phyloP scores from a whole-genome alignment of 2,329 filamentous ascomycete genomes.

The Calonectria naviculata region DNA sequence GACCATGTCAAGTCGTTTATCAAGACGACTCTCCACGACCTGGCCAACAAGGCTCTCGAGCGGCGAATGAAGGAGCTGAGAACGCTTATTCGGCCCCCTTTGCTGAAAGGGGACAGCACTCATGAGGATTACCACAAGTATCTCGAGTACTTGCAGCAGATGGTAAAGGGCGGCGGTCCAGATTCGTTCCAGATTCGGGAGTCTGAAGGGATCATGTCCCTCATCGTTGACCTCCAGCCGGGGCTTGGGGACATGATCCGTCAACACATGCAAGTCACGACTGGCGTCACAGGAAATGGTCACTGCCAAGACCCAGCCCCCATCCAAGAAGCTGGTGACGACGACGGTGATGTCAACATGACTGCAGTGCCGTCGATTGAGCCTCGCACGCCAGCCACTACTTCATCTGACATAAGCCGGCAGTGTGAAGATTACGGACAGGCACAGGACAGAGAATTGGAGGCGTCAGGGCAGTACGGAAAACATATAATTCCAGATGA shows the following conservation, averaged over 20 bases:
- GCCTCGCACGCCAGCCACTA: too few relatives aligned
- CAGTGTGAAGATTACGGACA: neutral
- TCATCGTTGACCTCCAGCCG: conserved; percentile 25
- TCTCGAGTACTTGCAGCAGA: neutral
- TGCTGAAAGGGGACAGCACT: neutral
- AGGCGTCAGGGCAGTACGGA: neutral
- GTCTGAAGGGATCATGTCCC: conserved; percentile 26
- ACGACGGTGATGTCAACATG: neutral
- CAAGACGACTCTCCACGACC: neutral
- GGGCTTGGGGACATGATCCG: neutral
- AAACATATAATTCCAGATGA: neutral
- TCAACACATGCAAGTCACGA: neutral
- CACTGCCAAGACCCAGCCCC: neutral
- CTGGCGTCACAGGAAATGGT: neutral
- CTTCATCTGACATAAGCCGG: neutral
- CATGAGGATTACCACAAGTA: neutral
- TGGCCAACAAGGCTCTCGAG: neutral
- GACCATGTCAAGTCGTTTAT: neutral
- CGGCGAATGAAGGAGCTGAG: conserved; percentile 15
- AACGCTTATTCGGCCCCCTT: neutral
- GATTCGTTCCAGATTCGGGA: conserved; percentile 5
- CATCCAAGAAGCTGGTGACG: neutral
- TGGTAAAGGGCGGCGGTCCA: neutral
- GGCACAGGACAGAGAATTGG: neutral
- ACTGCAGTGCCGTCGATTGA: neutral